Conservation (phyloP, 176 grass and related monocot species). For the Musa acuminata region DNA sequence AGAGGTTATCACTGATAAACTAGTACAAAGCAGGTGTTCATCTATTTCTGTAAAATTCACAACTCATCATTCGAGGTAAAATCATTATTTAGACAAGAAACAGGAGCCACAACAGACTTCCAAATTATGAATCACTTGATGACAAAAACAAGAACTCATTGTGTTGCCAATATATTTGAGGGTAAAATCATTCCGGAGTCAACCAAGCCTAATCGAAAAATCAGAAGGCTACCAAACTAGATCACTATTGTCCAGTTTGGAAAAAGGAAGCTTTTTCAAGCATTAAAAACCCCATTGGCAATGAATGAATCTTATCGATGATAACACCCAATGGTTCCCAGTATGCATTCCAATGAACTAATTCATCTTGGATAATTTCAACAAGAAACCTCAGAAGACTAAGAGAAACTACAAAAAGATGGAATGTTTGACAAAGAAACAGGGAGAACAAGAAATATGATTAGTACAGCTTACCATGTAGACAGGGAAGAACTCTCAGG, state of each 20-base stretch:
- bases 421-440: neutral
- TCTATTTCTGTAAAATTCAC: neutral
- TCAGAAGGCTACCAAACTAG: neutral
- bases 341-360: neutral
- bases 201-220: neutral
- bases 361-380: neutral
- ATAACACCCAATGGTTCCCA: neutral
- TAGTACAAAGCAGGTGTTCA: neutral
- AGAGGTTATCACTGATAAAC: neutral
- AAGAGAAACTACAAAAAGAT: neutral
- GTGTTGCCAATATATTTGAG: neutral
- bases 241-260: too few species aligned
- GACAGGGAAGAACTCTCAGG: slow-evolving; percentile 69
- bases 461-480: slow-evolving; percentile 53
- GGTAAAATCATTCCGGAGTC: neutral
- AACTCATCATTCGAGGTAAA: neutral
- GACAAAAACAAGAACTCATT: neutral
- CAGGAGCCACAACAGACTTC: neutral
- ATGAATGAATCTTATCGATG: neutral
- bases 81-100: neutral
- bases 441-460: neutral
- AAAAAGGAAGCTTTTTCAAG: neutral
- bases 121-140: neutral
- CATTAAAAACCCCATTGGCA: neutral
- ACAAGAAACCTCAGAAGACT: too few species aligned